Conservation (phyloP, 257 asterid species). For the Solanum infundibuliforme region DNA sequence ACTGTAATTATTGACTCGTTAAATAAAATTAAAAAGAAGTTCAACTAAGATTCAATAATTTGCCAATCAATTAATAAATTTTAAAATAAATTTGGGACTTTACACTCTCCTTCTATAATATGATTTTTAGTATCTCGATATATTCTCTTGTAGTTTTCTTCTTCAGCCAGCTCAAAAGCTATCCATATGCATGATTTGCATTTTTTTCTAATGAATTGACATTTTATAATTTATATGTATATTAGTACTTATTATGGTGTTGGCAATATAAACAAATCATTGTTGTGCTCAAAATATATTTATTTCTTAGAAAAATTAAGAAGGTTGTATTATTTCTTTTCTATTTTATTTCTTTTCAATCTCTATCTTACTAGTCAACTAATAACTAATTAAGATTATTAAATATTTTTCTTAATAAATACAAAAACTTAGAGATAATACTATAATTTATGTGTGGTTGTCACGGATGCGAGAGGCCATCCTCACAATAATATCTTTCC, state of each 20-base stretch:
- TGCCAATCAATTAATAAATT: not conserved
- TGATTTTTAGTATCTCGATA: not conserved
- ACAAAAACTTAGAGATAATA: not conserved
- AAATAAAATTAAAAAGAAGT: too few species aligned
- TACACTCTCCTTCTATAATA: not conserved
- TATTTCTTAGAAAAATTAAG: not conserved
- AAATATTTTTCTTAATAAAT: too few species aligned
- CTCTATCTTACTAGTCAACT: not conserved
- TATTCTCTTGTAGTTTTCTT: not conserved
- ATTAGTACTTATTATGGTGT: not conserved
- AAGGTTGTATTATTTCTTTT: not conserved
- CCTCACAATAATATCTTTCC: not conserved
- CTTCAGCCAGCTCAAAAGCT: not conserved
- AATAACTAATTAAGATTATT: too few species aligned
- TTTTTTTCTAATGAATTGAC: not conserved
- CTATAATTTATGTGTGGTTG: not conserved
- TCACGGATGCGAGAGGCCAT: fast-evolving
- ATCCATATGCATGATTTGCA: not conserved
- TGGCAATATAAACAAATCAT: not conserved
- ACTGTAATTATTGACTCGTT: not conserved
- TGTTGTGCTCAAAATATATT: not conserved
- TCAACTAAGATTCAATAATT: too few species aligned
- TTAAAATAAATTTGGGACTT: not conserved
- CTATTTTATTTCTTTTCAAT: not conserved
- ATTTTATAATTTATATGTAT: too few species aligned